Percentiles rank a stretch among this genome's conserved stretches.
Evolutionary conservation across 805 yeast species (phyloP).

Genomic region (Maudiozyma barnettii): DNA sequence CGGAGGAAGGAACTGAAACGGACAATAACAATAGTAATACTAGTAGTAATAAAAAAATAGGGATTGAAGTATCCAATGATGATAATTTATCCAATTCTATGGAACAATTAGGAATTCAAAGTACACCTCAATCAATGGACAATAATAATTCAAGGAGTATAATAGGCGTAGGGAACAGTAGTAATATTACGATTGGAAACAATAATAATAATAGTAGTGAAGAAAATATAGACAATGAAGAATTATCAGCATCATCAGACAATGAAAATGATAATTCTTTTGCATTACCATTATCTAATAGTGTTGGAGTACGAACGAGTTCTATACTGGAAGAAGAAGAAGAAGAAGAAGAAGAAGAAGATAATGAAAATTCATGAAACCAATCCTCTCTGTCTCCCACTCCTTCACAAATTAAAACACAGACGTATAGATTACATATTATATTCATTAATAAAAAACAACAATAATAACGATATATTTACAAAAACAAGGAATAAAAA

Average conservation of each 20-base stretch:
- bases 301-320: constrained; percentile 12
- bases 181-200: neutral
- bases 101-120: neutral
- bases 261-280: constrained; percentile 38
- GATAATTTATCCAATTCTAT: neutral
- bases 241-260: neutral
- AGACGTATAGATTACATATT: no score
- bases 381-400: no score
- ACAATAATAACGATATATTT: no score
- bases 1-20: neutral
- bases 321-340: neutral
- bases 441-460: no score
- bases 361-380: neutral
- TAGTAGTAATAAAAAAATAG: neutral
- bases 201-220: neutral
- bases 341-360: neutral
- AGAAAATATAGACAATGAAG: neutral
- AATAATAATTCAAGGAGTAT: neutral
- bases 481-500: no score
- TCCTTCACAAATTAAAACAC: no score
- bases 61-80: neutral
- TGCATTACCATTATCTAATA: constrained; percentile 34
- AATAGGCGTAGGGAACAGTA: neutral
- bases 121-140: neutral
- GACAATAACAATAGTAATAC: neutral